A percentile compares a stretch with the other conserved stretches of the same genome.
These are phyloP conservation scores for Ascobolus immersus DNA, from an alignment of 495 filamentous ascomycete genomes.

Conservation along the genomic window DNA sequence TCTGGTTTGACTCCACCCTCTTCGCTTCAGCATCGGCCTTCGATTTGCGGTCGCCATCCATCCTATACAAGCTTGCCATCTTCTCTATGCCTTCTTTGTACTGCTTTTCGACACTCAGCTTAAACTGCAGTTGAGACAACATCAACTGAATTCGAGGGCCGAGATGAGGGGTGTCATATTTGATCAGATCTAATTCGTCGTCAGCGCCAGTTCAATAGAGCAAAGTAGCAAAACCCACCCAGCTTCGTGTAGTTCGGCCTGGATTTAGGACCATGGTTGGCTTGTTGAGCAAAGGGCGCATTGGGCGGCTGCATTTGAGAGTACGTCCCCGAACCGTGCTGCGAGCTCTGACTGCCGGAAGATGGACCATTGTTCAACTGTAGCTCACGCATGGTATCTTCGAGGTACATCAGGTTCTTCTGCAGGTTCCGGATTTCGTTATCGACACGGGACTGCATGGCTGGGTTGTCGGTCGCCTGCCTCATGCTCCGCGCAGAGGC, in stretches of 20 bases:
- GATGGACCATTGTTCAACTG: constrained; percentile 22
- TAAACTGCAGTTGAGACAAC: constrained; percentile 96
- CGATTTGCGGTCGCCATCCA: constrained; percentile 95
- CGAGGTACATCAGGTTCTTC: constrained; percentile 79
- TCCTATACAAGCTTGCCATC: constrained; percentile 92
- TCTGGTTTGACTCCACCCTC: constrained; percentile 84
- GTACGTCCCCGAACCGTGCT: not conserved
- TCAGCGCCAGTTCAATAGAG: constrained; percentile 8
- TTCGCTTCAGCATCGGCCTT: constrained; percentile 70
- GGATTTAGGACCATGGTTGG: constrained; percentile 40
- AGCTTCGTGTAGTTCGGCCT: constrained; percentile 87
- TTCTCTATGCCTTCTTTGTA: constrained; percentile 99
- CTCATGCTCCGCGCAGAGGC: constrained; percentile 82
- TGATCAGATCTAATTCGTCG: constrained; percentile 58
- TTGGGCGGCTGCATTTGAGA: constrained; percentile 55
- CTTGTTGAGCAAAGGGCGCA: constrained; percentile 52
- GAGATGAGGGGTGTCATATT: constrained; percentile 88
- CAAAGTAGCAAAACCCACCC: constrained; percentile 30
- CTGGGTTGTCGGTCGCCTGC: constrained; percentile 75
- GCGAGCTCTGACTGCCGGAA: not conserved
- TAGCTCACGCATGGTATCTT: constrained; percentile 67
- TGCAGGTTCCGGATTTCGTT: constrained; percentile 78
- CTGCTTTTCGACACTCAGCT: constrained; percentile 94
- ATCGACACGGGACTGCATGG: constrained; percentile 68
- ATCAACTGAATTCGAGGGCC: constrained; percentile 97